Percentiles rank a stretch among this genome's conserved stretches.
Evolutionary conservation across 2,329 filamentous ascomycete genomes (phyloP).

Genomic region (Chaetomium globosum): DNA sequence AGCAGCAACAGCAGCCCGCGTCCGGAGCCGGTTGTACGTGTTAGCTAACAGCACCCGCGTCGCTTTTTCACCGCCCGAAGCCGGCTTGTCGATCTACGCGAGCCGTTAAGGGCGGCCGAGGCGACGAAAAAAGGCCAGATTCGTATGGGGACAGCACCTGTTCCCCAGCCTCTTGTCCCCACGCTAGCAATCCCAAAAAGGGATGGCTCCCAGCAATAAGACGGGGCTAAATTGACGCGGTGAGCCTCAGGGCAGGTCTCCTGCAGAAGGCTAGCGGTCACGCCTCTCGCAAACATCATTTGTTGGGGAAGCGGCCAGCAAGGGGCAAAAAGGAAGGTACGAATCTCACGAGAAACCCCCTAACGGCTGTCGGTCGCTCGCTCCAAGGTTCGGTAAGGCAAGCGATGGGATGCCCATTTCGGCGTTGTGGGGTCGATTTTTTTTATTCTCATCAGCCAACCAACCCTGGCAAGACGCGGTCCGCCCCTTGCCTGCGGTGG

Average conservation of each 20-base stretch:
- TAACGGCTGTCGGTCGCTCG: background rate
- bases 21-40: background rate
- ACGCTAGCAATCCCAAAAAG: constrained; percentile 11
- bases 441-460: background rate
- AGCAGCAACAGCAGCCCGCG: background rate
- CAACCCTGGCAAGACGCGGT: background rate
- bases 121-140: constrained; percentile 13
- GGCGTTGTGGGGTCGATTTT: constrained; percentile 2
- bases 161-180: constrained; percentile 21
- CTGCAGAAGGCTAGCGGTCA: constrained; percentile 1
- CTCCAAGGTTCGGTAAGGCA: constrained; percentile 15
- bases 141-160: constrained; percentile 12
- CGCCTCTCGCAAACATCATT: constrained; percentile 1
- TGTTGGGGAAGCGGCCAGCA: constrained; percentile 9
- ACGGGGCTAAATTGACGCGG: constrained; percentile 21
- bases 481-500: background rate
- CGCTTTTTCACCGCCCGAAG: constrained; percentile 14
- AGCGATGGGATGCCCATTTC: constrained; percentile 7
- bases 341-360: background rate
- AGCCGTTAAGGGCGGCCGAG: constrained; percentile 3
- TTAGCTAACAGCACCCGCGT: background rate
- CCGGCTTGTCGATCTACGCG: constrained; percentile 1
- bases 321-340: background rate
- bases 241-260: constrained; percentile 14
- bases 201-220: constrained; percentile 21